These are phyloP conservation scores for Gossypium herbaceum DNA, from an alignment of 345 rosid species.

Conservation along the genomic window DNA sequence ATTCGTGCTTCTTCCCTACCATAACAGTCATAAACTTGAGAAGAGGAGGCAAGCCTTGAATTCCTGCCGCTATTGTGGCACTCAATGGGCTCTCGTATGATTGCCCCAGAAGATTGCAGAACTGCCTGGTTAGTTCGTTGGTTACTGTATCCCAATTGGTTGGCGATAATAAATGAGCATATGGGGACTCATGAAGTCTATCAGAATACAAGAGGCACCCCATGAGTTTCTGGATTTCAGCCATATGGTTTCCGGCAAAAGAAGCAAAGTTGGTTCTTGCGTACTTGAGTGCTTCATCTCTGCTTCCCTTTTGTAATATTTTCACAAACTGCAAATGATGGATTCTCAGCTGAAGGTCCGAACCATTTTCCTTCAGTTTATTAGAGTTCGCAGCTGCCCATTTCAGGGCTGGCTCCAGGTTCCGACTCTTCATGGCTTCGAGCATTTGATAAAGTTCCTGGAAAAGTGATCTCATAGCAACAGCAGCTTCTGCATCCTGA, in stretches of 20 bases:
- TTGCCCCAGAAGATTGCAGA: constrained; percentile 49
- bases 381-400: constrained; percentile 55
- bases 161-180: constrained; percentile 42
- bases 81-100: constrained; percentile 48
- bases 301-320: constrained; percentile 40
- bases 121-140: constrained; percentile 44
- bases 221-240: constrained; percentile 47
- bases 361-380: constrained; percentile 50
- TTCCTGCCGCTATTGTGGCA: constrained; percentile 52
- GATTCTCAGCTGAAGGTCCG: constrained; percentile 64
- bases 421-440: constrained; percentile 48
- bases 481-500: constrained; percentile 40
- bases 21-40: constrained; percentile 56
- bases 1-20: constrained; percentile 56
- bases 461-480: constrained; percentile 37
- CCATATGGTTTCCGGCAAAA: constrained; percentile 34
- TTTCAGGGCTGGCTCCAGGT: constrained; percentile 54
- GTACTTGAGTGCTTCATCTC: constrained; percentile 53
- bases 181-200: constrained; percentile 43
- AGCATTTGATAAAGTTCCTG: constrained; percentile 55
- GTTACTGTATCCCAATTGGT: constrained; percentile 39
- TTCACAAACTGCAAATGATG: constrained; percentile 60
- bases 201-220: constrained; percentile 45
- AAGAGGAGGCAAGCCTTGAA: constrained; percentile 52
- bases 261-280: constrained; percentile 43